Base-by-base conservation (phyloP, 2,329 filamentous ascomycete species). In the Fusarium sp. region DNA sequence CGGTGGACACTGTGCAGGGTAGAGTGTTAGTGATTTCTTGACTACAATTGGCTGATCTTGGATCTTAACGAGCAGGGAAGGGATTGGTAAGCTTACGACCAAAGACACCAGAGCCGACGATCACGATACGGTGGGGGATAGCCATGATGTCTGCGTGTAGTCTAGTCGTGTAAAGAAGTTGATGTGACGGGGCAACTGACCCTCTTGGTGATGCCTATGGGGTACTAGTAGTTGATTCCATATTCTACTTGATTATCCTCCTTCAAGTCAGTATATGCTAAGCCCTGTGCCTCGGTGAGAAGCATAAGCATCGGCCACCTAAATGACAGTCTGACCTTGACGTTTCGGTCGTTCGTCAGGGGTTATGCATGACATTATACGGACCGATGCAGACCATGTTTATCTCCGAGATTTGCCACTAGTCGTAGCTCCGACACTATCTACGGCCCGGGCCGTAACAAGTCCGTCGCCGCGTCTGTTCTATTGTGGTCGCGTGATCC, bases 171-270 rank as follows among this genome's bases (percentile, higher is more conserved):
- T 51, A n/a, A 51, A 25, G 10, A 38, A 51, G 22, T 38, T 38
- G 47, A 51, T 51, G 11, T 25, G 30, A 25, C 38, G 47, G 20
- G 20, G 20, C 2, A 25, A n/a, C 11, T 38, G 11, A 38, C 22
- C 30, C 20, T 51, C 16, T 38, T 51, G 22, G 47, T n/a, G 47
- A 51, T 51, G 30, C 25, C 11, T 51, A 51, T n/a, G 30, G 30
- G 48, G 48, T 51, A 51, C 48, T 38, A 51, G 48, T 51, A 51
- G 30, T 51, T 51, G 48, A 51, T 51, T 32, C 48, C 48, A 51
- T 38, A 10, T 38, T n/a, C 10, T 38, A 38, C 30, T 51, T 51
- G 47, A 25, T 25, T 4, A 51, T 7, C 46, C 15, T 38, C 20
- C 5, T 38, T n/a, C 47, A 51, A 25, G 3, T 10, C 22, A 34